A percentile compares a stretch with the other conserved stretches of the same genome.
These are phyloP conservation scores for Poa annua DNA, from an alignment of 176 grass and related monocot species.

Conservation along the genomic window DNA sequence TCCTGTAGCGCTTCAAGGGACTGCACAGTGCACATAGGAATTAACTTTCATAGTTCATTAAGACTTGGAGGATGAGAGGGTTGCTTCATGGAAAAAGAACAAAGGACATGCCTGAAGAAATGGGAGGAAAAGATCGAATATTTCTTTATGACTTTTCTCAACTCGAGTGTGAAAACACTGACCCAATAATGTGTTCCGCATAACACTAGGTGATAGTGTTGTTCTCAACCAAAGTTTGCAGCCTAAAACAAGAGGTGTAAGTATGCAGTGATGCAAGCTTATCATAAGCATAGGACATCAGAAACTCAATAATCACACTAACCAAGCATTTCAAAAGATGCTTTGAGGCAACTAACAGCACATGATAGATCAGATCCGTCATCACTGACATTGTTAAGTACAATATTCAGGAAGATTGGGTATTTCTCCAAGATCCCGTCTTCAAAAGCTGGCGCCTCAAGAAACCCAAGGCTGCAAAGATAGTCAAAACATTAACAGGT, in stretches of 20 bases:
- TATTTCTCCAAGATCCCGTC: constrained; percentile 95
- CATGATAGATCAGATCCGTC: constrained; percentile 90
- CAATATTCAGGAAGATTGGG: constrained; percentile 87
- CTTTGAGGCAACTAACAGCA: constrained; percentile 94
- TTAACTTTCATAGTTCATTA: constrained; percentile 41
- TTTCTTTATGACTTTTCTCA: constrained; percentile 99
- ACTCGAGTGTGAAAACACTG: constrained; percentile 95
- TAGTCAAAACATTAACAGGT: constrained; percentile 34
- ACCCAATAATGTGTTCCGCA: constrained; percentile 92
- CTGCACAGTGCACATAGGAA: constrained; percentile 71
- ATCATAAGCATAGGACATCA: constrained; percentile 29
- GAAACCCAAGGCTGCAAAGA: constrained; percentile 88
- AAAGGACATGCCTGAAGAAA: constrained; percentile 80
- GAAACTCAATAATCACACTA: constrained; percentile 45
- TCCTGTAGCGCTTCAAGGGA: constrained; percentile 96
- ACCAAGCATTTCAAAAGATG: constrained; percentile 98
- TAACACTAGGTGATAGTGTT: constrained; percentile 87
- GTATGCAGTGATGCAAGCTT: constrained; percentile 24
- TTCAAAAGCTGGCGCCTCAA: constrained; percentile 90
- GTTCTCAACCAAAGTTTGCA: constrained; percentile 99
- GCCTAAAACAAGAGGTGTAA: constrained; percentile 55
- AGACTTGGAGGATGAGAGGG: constrained; percentile 12
- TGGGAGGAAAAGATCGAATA: constrained; percentile 98
- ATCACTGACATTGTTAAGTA: constrained; percentile 95
- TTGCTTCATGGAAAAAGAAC: constrained; percentile 30